Percentiles rank a stretch among this genome's conserved stretches.
These are phyloP conservation scores for Halenospora varia DNA, from an alignment of 495 filamentous ascomycete genomes.

Conservation along the genomic window DNA sequence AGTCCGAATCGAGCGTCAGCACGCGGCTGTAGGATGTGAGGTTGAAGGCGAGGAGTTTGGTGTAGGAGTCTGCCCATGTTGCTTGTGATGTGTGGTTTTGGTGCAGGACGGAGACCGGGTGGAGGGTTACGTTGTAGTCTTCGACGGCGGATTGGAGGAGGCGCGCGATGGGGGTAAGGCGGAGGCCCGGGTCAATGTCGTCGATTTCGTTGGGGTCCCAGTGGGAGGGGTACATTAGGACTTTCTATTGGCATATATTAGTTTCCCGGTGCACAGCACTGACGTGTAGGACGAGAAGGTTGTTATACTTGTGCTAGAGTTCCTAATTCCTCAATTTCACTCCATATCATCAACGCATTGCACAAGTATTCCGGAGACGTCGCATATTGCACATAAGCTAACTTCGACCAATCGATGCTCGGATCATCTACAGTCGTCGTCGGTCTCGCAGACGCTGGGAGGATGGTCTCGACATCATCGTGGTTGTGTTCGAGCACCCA, in stretches of 20 bases:
- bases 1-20: constrained; percentile 55
- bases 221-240: constrained; percentile 48
- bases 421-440: constrained; percentile 2
- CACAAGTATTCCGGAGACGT: constrained; percentile 56
- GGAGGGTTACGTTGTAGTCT: constrained; percentile 47
- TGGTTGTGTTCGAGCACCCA: constrained; percentile 18
- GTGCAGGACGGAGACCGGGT: constrained; percentile 44
- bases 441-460: background rate
- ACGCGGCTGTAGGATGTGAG: constrained; percentile 54
- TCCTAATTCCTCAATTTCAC: constrained; percentile 47
- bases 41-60: constrained; percentile 57
- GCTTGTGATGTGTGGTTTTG: constrained; percentile 33
- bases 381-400: constrained; percentile 59
- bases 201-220: constrained; percentile 36
- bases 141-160: constrained; percentile 48
- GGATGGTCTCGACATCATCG: constrained; percentile 3
- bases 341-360: constrained; percentile 62
- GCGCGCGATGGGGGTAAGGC: constrained; percentile 32
- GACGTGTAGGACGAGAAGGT: background rate
- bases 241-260: background rate
- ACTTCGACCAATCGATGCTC: constrained; percentile 43
- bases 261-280: background rate
- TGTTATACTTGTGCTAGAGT: constrained; percentile 49
- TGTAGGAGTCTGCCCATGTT: constrained; percentile 48
- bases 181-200: background rate